A percentile compares a stretch with the other conserved stretches of the same genome.
These are phyloP conservation scores for Perkinsus olseni DNA, from an alignment of 169 alveolate species.

Conservation along the genomic window DNA sequence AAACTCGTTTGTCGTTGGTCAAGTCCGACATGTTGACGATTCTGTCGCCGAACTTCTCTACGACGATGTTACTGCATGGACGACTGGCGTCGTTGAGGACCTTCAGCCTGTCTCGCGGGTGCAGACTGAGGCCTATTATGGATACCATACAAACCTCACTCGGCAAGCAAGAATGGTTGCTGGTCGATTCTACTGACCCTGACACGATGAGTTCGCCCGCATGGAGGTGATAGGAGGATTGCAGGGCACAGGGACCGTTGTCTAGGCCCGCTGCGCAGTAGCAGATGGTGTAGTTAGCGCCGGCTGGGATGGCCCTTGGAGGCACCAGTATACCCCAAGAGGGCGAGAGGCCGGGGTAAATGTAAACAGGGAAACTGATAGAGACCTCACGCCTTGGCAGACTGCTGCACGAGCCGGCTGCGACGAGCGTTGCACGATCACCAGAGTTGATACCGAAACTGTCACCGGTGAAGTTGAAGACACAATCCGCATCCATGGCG, in stretches of 20 bases:
- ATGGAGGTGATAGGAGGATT: background rate
- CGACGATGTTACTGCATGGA: background rate
- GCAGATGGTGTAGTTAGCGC: background rate
- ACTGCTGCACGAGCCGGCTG: background rate
- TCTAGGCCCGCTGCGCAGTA: background rate
- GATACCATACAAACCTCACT: background rate
- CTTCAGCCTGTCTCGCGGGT: background rate
- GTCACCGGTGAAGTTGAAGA: background rate
- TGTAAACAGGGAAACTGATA: background rate
- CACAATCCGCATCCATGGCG: background rate
- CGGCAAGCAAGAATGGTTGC: background rate
- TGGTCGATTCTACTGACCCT: background rate
- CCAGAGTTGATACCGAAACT: background rate
- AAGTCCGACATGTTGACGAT: background rate
- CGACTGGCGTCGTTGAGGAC: background rate
- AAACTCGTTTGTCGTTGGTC: background rate
- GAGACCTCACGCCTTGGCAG: background rate
- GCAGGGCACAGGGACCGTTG: background rate
- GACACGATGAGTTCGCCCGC: background rate
- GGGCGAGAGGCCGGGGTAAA: background rate
- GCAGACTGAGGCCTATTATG: background rate
- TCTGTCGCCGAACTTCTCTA: background rate
- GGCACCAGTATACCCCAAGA: background rate
- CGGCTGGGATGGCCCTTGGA: background rate
- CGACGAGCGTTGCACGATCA: background rate